Base-by-base conservation (phyloP, 2,329 filamentous ascomycete species). In the Hypoxylon sp. region DNA sequence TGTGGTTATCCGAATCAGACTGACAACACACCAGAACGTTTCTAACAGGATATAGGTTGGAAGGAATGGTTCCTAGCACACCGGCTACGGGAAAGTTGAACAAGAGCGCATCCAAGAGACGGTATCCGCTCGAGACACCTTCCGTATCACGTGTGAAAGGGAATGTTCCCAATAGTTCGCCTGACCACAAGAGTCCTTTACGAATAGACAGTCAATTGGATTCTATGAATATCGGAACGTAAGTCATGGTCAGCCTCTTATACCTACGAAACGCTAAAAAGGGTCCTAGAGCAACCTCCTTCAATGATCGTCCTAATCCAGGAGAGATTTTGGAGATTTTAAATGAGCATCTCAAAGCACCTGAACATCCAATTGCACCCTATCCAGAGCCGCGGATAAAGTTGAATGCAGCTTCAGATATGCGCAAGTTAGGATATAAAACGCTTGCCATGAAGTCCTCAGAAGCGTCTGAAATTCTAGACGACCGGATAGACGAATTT, bases 401-500 rank as follows among this genome's bases (percentile, higher is more conserved):
- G 67, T 79, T 96, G 13, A 92, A 87, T 4, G 89, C 91, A 2
- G 89, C 90, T 52, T 93, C 91, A 1, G 93, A 97, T 68, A 81
- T 91, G 65, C 91, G 92, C 69, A 97, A 96, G 69, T 87, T 97
- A 61, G 84, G 79, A 1, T 99, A 97, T 73, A 94, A 92, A 67
- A 90, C 91, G 2, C 87, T 97, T 78, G 88, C 90, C 2, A 96
- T 97, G 91, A 96, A 96, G 66, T 79, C 94, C 5, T 92, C 90
- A 4, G 92, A 97, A 69, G 86, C 91, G 0, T 96, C 93, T 3
- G 92, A 96, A 70, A 90, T 96, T 32, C 80, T 97, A 5, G 94
- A 99, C 72, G 93, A 97, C 71, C 82, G 91, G 63, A 97, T 99
- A 75, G 91, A 97, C 63, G 91, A 92, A 57, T 96, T 97, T 65